These are phyloP conservation scores for Apiospora kogelbergensis DNA, from an alignment of 2,329 filamentous ascomycete genomes.

Conservation along the genomic window DNA sequence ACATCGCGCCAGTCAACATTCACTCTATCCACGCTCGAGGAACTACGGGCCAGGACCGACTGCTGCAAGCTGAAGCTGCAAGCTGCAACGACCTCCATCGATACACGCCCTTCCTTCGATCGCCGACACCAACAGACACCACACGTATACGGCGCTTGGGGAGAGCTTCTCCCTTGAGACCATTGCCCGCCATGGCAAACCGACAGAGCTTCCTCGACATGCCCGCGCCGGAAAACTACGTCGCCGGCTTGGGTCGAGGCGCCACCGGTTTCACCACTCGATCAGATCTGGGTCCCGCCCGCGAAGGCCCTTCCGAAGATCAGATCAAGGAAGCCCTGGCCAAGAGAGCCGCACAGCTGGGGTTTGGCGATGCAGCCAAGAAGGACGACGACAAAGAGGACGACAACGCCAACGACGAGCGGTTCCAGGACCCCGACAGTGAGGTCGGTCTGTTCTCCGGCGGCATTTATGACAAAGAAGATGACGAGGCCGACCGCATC, in stretches of 20 bases:
- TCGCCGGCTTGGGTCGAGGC: conserved; percentile 94
- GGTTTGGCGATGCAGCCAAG: conserved; percentile 61
- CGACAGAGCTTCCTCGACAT: conserved; percentile 88
- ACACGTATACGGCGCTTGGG: neutral
- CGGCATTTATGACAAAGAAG: conserved; percentile 94
- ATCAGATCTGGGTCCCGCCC: conserved; percentile 91
- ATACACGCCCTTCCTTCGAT: neutral
- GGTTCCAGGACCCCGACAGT: conserved; percentile 95
- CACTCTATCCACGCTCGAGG: neutral
- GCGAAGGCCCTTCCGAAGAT: conserved; percentile 94
- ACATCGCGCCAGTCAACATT: neutral
- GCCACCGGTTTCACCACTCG: conserved; percentile 97
- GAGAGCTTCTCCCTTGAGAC: conserved; percentile 4
- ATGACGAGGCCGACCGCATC: conserved; percentile 95
- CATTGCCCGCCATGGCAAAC: conserved; percentile 45
- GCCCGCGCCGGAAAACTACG: conserved; percentile 82
- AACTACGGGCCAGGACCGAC: too few species aligned
- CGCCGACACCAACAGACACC: neutral
- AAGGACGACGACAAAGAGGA: conserved; percentile 67
- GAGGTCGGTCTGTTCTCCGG: conserved; percentile 94
- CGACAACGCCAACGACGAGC: conserved; percentile 73
- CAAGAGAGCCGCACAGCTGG: conserved; percentile 85
- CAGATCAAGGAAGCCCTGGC: conserved; percentile 98
- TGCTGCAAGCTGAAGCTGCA: too few species aligned
- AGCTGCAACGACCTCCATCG: too few species aligned